phyloP scores from a whole-genome alignment of 2,329 filamentous ascomycete genomes.

The Aspergillus sojae region DNA sequence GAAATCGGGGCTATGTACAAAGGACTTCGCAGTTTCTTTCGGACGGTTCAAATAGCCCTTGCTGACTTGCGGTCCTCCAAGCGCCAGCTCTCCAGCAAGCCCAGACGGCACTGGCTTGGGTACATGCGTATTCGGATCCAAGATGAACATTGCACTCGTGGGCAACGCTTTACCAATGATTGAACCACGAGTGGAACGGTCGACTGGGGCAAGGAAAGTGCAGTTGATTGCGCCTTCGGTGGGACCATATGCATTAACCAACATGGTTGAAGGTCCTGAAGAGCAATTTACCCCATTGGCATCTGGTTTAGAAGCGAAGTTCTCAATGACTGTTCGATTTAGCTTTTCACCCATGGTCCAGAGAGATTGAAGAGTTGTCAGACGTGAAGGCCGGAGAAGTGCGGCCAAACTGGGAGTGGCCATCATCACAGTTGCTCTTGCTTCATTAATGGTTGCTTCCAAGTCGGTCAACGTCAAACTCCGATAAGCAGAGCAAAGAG shows the following conservation, averaged over 20 bases:
- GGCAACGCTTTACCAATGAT: constrained; percentile 40
- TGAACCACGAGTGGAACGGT: constrained; percentile 31
- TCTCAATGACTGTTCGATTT: constrained; percentile 35
- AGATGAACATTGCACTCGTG: constrained; percentile 38
- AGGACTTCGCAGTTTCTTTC: constrained; percentile 28
- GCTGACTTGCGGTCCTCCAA: constrained; percentile 40
- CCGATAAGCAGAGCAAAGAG: constrained; percentile 38
- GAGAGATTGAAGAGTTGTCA: constrained; percentile 31
- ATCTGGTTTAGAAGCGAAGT: constrained; percentile 25
- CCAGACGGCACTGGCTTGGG: constrained; percentile 44
- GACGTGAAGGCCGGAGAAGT: constrained; percentile 31
- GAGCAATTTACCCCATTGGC: neutral
- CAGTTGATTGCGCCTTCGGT: constrained; percentile 37
- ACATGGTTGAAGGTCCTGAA: constrained; percentile 13
- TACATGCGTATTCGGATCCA: constrained; percentile 26
- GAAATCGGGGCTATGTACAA: constrained; percentile 28
- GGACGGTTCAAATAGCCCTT: constrained; percentile 32
- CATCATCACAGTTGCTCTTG: constrained; percentile 41
- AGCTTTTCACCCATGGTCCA: constrained; percentile 41
- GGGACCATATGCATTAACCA: constrained; percentile 40
- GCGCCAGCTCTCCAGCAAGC: constrained; percentile 47
- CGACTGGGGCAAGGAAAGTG: constrained; percentile 26
- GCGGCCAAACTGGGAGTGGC: constrained; percentile 43
- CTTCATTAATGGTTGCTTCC: constrained; percentile 30
- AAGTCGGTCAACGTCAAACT: constrained; percentile 32